Evolutionary conservation across 1,284 basidiomycete genomes (phyloP).

Genomic region (Boletus coffeatus): DNA sequence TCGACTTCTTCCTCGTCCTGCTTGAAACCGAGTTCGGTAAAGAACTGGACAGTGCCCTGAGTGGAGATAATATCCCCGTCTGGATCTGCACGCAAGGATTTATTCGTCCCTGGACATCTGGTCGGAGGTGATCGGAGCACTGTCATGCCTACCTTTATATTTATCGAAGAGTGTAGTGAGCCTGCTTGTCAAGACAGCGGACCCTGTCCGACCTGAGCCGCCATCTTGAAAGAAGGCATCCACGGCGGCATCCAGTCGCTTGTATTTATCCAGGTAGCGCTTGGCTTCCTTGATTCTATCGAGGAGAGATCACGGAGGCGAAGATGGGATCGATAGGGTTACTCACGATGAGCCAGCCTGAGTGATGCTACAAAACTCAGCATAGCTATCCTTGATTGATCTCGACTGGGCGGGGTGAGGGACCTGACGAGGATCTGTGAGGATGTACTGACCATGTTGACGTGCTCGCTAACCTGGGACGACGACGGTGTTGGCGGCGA

Average conservation of each 20-base stretch:
- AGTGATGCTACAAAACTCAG: conserved; percentile 61
- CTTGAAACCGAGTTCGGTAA: conserved; percentile 32
- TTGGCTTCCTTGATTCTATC: conserved; percentile 54
- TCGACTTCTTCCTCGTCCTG: conserved; percentile 45
- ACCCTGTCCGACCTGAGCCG: conserved; percentile 22
- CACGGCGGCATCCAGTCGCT: conserved; percentile 67
- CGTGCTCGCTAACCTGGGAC: background rate
- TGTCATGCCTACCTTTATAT: conserved; percentile 59
- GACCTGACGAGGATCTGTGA: background rate
- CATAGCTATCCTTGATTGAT: conserved; percentile 17
- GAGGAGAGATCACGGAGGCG: conserved; percentile 1
- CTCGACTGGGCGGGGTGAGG: conserved; percentile 12
- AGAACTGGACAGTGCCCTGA: conserved; percentile 72
- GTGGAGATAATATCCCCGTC: conserved; percentile 58
- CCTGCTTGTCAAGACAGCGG: conserved; percentile 45
- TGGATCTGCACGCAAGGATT: conserved; percentile 37
- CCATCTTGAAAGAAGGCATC: conserved; percentile 67
- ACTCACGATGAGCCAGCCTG: conserved; percentile 56
- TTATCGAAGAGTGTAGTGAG: conserved; percentile 66
- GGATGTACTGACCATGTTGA: too few relatives aligned
- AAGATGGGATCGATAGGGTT: conserved; percentile 24
- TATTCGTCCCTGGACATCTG: background rate
- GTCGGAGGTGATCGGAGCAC: conserved; percentile 3
- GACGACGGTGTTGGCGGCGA: background rate
- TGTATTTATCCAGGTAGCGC: conserved; percentile 67